Evolutionary conservation across 306 rosid genomes (phyloP).

Genomic region (Cotoneaster glaucophyllus): DNA sequence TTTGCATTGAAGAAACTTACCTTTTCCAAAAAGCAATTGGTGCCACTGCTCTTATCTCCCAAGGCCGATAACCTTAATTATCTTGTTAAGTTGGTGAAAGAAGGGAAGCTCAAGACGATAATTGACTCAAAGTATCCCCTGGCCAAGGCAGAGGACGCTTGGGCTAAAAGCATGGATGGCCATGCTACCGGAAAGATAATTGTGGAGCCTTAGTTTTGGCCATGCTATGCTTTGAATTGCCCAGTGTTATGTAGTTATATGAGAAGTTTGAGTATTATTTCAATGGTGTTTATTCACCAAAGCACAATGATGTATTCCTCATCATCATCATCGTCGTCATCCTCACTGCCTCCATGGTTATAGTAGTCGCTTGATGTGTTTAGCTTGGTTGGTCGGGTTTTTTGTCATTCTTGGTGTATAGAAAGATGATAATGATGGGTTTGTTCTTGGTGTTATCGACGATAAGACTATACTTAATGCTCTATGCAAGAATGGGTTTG

Average conservation of each 20-base stretch:
- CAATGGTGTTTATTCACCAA: too few relatives aligned
- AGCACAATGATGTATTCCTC: not conserved
- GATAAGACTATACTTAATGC: not conserved
- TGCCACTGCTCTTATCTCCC: slow-evolving; percentile 54
- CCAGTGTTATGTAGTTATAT: not conserved
- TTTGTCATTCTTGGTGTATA: not conserved
- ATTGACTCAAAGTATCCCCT: slow-evolving; percentile 63
- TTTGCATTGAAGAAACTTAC: slow-evolving; percentile 56
- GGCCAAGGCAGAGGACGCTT: slow-evolving; percentile 51
- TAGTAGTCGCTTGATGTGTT: not conserved
- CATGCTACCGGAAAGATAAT: slow-evolving; percentile 88
- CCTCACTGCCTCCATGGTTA: not conserved
- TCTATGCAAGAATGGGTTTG: not conserved
- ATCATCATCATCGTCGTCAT: too few relatives aligned
- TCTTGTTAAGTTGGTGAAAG: slow-evolving; percentile 56
- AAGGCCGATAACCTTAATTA: slow-evolving; percentile 42
- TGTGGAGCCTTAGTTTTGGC: slow-evolving; percentile 33
- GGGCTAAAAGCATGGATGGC: slow-evolving; percentile 70
- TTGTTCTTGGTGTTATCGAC: not conserved
- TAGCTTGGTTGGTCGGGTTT: slow-evolving; percentile 2
- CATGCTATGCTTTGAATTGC: not conserved
- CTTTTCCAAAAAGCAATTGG: slow-evolving; percentile 56
- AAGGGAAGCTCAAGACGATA: slow-evolving; percentile 62
- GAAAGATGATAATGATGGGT: not conserved
- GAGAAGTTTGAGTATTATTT: not conserved